These are phyloP conservation scores for Anisodus acutangulus DNA, from an alignment of 257 asterid genomes.

Conservation along the genomic window DNA sequence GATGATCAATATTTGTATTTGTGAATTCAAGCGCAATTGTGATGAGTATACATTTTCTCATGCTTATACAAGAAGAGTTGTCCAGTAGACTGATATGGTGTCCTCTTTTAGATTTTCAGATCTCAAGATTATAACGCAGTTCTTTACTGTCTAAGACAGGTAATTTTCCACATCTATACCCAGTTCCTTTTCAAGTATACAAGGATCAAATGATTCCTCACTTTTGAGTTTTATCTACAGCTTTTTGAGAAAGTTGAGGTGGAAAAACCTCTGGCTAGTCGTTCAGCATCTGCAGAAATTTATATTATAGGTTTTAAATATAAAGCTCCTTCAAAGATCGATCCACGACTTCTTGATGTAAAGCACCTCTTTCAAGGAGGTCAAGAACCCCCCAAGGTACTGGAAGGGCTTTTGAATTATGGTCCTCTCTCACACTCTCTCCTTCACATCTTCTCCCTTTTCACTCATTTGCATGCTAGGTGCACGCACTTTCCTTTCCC, in stretches of 20 bases:
- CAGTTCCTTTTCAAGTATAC: background rate
- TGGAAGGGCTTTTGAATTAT: background rate
- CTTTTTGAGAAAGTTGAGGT: slow-evolving; percentile 97
- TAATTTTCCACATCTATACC: slow-evolving; percentile 31
- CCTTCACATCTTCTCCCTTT: background rate
- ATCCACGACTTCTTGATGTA: slow-evolving; percentile 90
- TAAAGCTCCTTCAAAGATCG: slow-evolving; percentile 95
- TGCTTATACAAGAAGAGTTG: background rate
- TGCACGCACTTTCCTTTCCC: background rate
- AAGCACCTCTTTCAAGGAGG: slow-evolving; percentile 89
- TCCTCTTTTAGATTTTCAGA: slow-evolving; percentile 72
- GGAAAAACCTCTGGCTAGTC: slow-evolving; percentile 88
- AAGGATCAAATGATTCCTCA: slow-evolving; percentile 27
- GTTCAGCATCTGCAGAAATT: slow-evolving; percentile 90
- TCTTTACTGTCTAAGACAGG: slow-evolving; percentile 90
- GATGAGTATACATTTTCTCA: background rate
- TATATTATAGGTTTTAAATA: slow-evolving; percentile 75
- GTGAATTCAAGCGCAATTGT: background rate
- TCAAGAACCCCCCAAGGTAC: slow-evolving; percentile 81
- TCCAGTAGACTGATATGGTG: background rate
- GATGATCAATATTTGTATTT: slow-evolving; percentile 6
- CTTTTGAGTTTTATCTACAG: slow-evolving; percentile 45
- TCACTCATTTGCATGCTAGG: background rate
- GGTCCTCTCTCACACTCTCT: background rate
- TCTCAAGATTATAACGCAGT: slow-evolving; percentile 93